Evolutionary conservation across 2,329 filamentous ascomycete species (phyloP).

Genomic region (Dactylellina haptotyla): DNA sequence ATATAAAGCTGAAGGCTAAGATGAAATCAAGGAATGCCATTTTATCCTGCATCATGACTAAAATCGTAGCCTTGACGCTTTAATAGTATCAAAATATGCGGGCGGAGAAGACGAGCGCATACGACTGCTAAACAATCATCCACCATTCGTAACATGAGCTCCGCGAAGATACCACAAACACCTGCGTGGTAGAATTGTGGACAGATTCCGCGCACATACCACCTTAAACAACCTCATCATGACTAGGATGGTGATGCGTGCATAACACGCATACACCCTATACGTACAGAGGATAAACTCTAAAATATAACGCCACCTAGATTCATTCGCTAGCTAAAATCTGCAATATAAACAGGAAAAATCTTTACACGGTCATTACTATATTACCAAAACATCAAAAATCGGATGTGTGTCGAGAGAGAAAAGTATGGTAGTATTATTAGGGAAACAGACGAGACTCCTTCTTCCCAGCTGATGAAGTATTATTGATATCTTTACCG

Average conservation of each 20-base stretch:
- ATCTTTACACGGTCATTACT: constrained; percentile 2
- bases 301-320: constrained; percentile 9
- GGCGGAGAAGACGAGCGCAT: too few relatives aligned
- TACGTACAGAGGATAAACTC: neutral
- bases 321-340: constrained; percentile 1
- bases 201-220: neutral
- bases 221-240: constrained; percentile 5
- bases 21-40: neutral
- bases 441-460: neutral
- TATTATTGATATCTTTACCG: too few relatives aligned
- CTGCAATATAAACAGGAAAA: neutral
- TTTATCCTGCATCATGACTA: too few relatives aligned
- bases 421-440: neutral
- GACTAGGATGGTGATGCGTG: neutral
- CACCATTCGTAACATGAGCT: too few relatives aligned
- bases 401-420: too few relatives aligned
- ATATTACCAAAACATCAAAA: neutral
- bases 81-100: too few relatives aligned
- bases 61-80: too few relatives aligned
- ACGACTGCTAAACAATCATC: too few relatives aligned
- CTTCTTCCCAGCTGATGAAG: too few relatives aligned
- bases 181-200: neutral
- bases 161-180: too few relatives aligned
- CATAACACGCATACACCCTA: neutral
- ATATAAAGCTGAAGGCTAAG: neutral